Conservation (phyloP, 1,284 basidiomycete species). For the Cronartium quercuum region DNA sequence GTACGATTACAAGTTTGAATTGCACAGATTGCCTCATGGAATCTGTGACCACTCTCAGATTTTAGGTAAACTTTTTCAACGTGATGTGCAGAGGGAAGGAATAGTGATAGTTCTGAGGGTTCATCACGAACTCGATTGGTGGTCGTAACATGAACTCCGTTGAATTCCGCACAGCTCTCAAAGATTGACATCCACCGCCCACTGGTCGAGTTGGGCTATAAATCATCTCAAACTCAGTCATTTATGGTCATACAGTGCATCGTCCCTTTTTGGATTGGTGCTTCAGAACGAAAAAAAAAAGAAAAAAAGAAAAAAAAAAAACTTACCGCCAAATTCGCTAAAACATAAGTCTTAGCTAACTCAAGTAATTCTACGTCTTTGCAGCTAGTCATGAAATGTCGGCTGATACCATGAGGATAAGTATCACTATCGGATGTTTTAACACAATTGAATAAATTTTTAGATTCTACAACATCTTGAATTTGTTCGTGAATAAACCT, state of each 20-base stretch:
- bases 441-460: background rate
- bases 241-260: background rate
- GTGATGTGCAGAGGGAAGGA: background rate
- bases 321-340: background rate
- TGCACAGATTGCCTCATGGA: background rate
- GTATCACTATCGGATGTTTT: background rate
- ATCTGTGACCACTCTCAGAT: background rate
- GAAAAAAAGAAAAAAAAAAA: background rate
- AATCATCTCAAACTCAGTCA: background rate
- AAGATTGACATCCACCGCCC: background rate
- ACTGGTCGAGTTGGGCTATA: background rate
- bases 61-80: background rate
- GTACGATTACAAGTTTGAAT: background rate
- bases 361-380: background rate
- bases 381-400: background rate
- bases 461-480: background rate
- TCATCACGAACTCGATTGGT: background rate
- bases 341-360: background rate
- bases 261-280: too few relatives aligned
- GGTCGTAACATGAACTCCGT: background rate
- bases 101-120: background rate
- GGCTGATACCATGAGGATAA: conserved; percentile 1
- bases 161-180: background rate
- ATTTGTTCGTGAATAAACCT: background rate
- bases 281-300: background rate